Evolutionary conservation across 768 basidiomycete species (phyloP).

Genomic region (Macrolepiota dolichaula): DNA sequence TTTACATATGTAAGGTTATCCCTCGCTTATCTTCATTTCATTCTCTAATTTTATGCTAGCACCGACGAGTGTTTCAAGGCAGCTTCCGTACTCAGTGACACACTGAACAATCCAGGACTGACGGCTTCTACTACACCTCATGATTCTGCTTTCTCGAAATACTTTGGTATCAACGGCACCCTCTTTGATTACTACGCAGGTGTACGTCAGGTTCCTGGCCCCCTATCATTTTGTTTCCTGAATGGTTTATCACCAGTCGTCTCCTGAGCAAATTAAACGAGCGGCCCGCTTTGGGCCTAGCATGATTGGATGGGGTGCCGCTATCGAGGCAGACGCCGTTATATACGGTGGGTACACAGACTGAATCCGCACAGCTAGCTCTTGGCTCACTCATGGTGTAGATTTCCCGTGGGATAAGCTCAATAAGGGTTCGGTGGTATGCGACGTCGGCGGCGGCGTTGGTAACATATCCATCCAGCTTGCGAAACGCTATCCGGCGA

Average conservation of each 20-base stretch:
- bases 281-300: slow-evolving; percentile 25
- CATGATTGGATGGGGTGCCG: slow-evolving; percentile 31
- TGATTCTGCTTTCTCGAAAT: slow-evolving; percentile 24
- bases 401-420: slow-evolving; percentile 32
- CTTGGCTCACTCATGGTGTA: slow-evolving; percentile 7
- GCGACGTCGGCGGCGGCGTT: slow-evolving; percentile 38
- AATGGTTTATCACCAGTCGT: neutral
- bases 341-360: slow-evolving; percentile 19
- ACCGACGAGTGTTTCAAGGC: slow-evolving; percentile 21
- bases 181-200: slow-evolving; percentile 24
- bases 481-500: slow-evolving; percentile 27
- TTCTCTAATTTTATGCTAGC: slow-evolving; percentile 1
- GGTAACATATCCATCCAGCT: slow-evolving; percentile 34
- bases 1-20: slow-evolving; percentile 19
- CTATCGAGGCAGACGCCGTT: slow-evolving; percentile 27
- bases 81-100: slow-evolving; percentile 26
- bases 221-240: neutral
- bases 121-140: slow-evolving; percentile 21
- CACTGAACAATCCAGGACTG: slow-evolving; percentile 31
- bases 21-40: neutral
- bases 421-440: slow-evolving; percentile 24
- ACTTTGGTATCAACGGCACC: slow-evolving; percentile 16
- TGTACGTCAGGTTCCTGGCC: slow-evolving; percentile 9
- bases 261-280: slow-evolving; percentile 1
- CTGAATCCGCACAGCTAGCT: neutral